Evolutionary conservation across 2,329 filamentous ascomycete species (phyloP).

Genomic region (Claviceps digitariae): DNA sequence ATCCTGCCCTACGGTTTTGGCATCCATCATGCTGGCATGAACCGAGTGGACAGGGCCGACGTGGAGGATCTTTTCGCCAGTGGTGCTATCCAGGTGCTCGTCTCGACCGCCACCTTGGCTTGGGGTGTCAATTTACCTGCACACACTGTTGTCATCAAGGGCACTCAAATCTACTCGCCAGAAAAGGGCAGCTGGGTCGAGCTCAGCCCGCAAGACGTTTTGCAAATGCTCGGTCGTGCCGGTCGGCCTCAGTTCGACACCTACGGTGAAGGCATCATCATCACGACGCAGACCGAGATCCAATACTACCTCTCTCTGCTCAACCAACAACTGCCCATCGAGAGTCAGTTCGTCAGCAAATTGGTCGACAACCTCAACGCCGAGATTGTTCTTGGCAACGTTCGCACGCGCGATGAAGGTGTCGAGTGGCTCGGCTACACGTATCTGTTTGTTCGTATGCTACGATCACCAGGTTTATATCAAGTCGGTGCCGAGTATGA

Average conservation of each 20-base stretch:
- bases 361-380: constrained; percentile 94
- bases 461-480: constrained; percentile 86
- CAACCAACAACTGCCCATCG: constrained; percentile 94
- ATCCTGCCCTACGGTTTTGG: constrained; percentile 92
- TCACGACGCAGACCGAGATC: constrained; percentile 87
- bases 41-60: constrained; percentile 80
- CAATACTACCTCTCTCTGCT: constrained; percentile 94
- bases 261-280: constrained; percentile 97
- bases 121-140: constrained; percentile 98
- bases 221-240: constrained; percentile 97
- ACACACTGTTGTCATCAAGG: constrained; percentile 98
- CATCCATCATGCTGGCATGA: constrained; percentile 98
- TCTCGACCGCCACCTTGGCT: constrained; percentile 93
- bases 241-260: constrained; percentile 94
- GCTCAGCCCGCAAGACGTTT: constrained; percentile 87
- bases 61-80: constrained; percentile 91
- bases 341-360: constrained; percentile 88
- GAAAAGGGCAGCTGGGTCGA: constrained; percentile 99
- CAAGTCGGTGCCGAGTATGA: constrained; percentile 94
- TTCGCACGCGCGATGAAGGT: constrained; percentile 81
- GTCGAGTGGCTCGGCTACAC: constrained; percentile 99
- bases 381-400: constrained; percentile 86
- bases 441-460: constrained; percentile 95
- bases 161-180: constrained; percentile 93
- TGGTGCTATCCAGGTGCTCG: constrained; percentile 84